Conservation (phyloP, 169 alveolate species). For the Miamiensis avidus region DNA sequence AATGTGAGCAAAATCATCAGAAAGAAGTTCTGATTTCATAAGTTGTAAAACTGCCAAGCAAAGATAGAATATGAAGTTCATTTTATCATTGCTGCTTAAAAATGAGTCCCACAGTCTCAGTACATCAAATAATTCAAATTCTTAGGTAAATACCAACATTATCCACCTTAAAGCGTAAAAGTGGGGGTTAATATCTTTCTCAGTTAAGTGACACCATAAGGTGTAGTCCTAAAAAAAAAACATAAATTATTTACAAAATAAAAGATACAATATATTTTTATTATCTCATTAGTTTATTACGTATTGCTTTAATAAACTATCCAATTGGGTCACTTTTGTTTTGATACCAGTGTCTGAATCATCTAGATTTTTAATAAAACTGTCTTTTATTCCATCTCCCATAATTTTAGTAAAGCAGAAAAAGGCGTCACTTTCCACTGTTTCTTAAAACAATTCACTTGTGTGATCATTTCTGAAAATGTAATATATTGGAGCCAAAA, state of each 20-base stretch:
- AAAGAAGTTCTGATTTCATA: neutral
- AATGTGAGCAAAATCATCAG: neutral
- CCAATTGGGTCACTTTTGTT: constrained; percentile 55
- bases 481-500: constrained; percentile 82
- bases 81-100: constrained; percentile 49
- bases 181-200: constrained; percentile 59
- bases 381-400: constrained; percentile 70
- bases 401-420: constrained; percentile 77
- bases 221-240: constrained; percentile 46
- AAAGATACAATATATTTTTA: too few relatives aligned
- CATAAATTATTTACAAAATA: too few relatives aligned
- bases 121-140: constrained; percentile 69
- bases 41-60: constrained; percentile 24
- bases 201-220: constrained; percentile 59
- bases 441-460: constrained; percentile 24
- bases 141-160: constrained; percentile 77
- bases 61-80: constrained; percentile 33
- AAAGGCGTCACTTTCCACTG: constrained; percentile 81
- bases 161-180: constrained; percentile 78
- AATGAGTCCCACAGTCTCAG: constrained; percentile 79
- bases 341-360: constrained; percentile 38
- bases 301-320: constrained; percentile 48
- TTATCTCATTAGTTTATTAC: too few relatives aligned
- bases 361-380: constrained; percentile 34
- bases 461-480: constrained; percentile 63